Evolutionary conservation across 768 basidiomycete genomes (phyloP).

Genomic region (Serendipita vermifera): DNA sequence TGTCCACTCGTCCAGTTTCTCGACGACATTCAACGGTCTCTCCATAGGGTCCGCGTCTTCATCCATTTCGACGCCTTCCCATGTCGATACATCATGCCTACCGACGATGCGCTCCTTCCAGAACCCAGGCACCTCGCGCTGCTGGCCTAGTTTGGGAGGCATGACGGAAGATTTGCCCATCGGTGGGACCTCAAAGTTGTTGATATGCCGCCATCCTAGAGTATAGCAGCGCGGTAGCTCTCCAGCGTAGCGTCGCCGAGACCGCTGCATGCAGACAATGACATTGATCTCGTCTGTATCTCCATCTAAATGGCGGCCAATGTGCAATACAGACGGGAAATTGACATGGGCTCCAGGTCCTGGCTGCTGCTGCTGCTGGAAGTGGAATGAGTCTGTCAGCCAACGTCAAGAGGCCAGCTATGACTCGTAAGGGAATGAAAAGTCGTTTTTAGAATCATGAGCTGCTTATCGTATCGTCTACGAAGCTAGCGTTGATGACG

Average conservation of each 20-base stretch:
- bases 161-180: not conserved
- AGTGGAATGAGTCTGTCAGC: too few relatives aligned
- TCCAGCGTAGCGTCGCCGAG: not conserved
- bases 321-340: constrained; percentile 1
- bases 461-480: too few relatives aligned
- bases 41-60: not conserved
- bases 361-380: too few relatives aligned
- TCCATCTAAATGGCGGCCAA: not conserved
- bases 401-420: too few relatives aligned
- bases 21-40: not conserved
- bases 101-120: constrained; percentile 2
- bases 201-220: constrained; percentile 8
- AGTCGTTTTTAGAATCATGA: too few relatives aligned
- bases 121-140: not conserved
- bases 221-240: constrained; percentile 6
- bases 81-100: not conserved
- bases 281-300: constrained; percentile 8
- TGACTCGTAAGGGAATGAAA: too few relatives aligned
- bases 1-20: not conserved
- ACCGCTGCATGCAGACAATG: constrained; percentile 1
- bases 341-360: too few relatives aligned
- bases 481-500: too few relatives aligned
- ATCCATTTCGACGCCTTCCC: not conserved
- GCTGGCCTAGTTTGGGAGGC: constrained; percentile 5
- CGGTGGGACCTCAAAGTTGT: not conserved